Percentiles rank a stretch among this genome's conserved stretches.
Evolutionary conservation across 2,329 filamentous ascomycete genomes (phyloP).

Genomic region (Aspergillus fumigatus): DNA sequence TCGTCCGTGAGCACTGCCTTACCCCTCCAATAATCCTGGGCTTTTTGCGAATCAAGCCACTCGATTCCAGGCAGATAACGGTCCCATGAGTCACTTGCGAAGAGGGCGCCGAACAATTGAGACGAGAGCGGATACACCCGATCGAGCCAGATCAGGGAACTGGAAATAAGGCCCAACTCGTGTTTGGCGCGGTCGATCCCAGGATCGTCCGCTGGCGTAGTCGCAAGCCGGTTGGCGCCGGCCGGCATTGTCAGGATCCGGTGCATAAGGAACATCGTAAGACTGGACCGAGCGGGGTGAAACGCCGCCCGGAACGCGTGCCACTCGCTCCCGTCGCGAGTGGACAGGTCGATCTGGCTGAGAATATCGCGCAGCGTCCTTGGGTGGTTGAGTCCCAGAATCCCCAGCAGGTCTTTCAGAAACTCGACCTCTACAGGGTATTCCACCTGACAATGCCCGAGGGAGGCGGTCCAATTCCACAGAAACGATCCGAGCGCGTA

Average conservation of each 20-base stretch:
- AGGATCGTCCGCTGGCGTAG: not conserved
- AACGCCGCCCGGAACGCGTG: not conserved
- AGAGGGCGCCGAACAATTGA: not conserved
- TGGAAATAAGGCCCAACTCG: not conserved
- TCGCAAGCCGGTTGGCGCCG: not conserved
- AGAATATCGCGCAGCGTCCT: not conserved
- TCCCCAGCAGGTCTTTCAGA: not conserved
- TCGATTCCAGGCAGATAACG: not conserved
- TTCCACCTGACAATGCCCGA: not conserved
- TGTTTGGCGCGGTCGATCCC: not conserved
- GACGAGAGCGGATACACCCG: not conserved
- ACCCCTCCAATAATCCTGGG: not conserved
- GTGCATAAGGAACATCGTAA: not conserved
- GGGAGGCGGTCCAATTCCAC: not conserved
- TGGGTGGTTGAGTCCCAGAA: not conserved
- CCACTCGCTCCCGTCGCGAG: not conserved
- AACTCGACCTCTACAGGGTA: not conserved
- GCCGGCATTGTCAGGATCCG: not conserved
- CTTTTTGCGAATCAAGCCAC: not conserved
- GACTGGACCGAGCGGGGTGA: not conserved
- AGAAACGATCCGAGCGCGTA: not conserved
- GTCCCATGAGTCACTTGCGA: not conserved
- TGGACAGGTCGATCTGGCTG: not conserved
- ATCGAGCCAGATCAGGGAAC: not conserved
- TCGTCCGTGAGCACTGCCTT: not conserved